Base-by-base conservation (phyloP, 768 basidiomycete species). In the Collybia mongolica region DNA sequence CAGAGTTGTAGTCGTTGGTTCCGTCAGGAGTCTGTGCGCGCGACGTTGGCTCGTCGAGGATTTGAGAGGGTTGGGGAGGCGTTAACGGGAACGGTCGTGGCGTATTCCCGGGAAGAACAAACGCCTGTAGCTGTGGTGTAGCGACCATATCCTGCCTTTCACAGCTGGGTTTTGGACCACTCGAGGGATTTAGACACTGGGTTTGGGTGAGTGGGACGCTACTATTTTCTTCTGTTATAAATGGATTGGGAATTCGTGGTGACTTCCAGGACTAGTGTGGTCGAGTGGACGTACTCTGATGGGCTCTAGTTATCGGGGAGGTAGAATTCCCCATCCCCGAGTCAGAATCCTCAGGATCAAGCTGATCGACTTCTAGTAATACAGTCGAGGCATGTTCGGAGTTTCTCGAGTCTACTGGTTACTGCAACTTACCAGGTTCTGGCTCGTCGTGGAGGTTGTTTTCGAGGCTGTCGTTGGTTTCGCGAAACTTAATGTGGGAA, bases 71-170 rank as follows among this genome's bases (percentile, higher is more conserved):
- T 14, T 18, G 22, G 5, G 53, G 56, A 20, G 56, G 56, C 38
- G 55, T 48, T 6, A 57, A 44, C 1, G 56, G 56, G 23, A 57
- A 57, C 14, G 39, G 44, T 11, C 28, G 39, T 15, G 52, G 43
- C 9, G 45, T 46, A 18, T 17, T 29, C 6, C 2, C 12, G 29
- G 44, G 22, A 28, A 28, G 23, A 28, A 2, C 24, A 28, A 2
- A 6, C 12, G 29, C 9, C 9, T 28, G 7, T 19, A 24, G 24
- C 11, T 17, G 3, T 28, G 29, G 29, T 4, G 11, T 45, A 5
- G 11, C 9, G 24, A 26, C 7, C 3, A 26, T 26, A 4, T 26
- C 7, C 24, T 26, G 24, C 7, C 24, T 26, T 26, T 3, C 7
- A 4, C 4, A 26, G 24, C 24, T 26, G 7, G 24, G 24, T 26